These are phyloP conservation scores for Diaporthe longicolla DNA, from an alignment of 2,329 filamentous ascomycete genomes.

Conservation along the genomic window DNA sequence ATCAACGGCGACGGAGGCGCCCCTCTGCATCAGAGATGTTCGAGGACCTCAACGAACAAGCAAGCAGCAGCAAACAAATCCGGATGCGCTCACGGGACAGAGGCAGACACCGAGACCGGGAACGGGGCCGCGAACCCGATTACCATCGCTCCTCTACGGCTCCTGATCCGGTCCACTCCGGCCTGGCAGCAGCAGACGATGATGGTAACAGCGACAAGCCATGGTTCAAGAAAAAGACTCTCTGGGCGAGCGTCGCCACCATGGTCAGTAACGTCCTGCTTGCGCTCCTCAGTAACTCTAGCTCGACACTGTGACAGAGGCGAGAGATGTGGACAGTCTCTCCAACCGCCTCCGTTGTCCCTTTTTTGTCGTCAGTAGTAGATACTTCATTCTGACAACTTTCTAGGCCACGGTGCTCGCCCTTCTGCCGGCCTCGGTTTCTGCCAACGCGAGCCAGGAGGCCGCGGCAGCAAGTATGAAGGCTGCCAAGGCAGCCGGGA, in stretches of 20 bases:
- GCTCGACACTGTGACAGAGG: not conserved
- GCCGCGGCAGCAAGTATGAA: constrained; percentile 31
- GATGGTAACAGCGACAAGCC: constrained; percentile 29
- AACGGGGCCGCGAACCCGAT: constrained; percentile 4
- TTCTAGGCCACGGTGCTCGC: constrained; percentile 28
- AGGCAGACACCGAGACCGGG: constrained; percentile 7
- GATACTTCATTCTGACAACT: not conserved
- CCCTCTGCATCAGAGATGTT: not conserved
- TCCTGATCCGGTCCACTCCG: not conserved
- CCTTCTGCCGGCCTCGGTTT: constrained; percentile 28
- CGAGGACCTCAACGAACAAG: not conserved
- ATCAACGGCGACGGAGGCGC: constrained; percentile 21
- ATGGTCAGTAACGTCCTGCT: not conserved
- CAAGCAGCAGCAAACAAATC: constrained; percentile 19
- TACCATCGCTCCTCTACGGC: constrained; percentile 7
- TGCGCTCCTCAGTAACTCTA: not conserved
- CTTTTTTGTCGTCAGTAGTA: not conserved
- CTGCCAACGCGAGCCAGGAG: constrained; percentile 34
- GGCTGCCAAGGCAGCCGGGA: constrained; percentile 28
- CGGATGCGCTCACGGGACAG: constrained; percentile 22
- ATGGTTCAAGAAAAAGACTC: constrained; percentile 38
- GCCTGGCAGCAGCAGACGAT: not conserved
- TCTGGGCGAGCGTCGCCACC: constrained; percentile 35
- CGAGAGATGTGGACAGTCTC: not conserved
- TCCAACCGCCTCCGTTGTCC: not conserved